phyloP scores from a whole-genome alignment of 2,329 filamentous ascomycete species.

The Colletotrichum musicola region DNA sequence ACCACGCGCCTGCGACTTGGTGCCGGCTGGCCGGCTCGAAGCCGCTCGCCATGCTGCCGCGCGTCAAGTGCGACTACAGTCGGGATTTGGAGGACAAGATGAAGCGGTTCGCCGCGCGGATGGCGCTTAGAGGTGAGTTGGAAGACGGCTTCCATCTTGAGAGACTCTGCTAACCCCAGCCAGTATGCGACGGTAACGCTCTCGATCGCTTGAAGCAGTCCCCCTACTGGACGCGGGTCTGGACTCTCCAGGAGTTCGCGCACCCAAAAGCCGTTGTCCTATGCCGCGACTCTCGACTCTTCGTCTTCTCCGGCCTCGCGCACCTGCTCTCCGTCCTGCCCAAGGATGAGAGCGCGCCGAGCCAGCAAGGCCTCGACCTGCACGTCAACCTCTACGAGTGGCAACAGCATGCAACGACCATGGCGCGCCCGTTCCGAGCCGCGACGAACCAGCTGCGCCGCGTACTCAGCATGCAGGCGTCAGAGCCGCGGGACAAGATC shows the following conservation, averaged over 20 bases:
- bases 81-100: not conserved
- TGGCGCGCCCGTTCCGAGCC: not conserved
- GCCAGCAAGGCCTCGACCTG: not conserved
- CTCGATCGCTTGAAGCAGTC: too few relatives aligned
- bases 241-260: too few relatives aligned
- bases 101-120: too few relatives aligned
- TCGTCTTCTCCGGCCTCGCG: too few relatives aligned
- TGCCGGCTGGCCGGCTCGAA: not conserved
- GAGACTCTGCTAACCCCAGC: too few relatives aligned
- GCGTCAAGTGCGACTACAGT: not conserved
- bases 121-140: too few relatives aligned
- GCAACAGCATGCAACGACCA: not conserved
- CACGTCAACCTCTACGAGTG: not conserved
- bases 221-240: too few relatives aligned
- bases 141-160: too few relatives aligned
- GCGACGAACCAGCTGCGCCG: not conserved
- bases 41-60: not conserved
- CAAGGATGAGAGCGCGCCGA: not conserved
- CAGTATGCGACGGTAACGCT: too few relatives aligned
- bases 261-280: too few relatives aligned
- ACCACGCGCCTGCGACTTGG: not conserved
- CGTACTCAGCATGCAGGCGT: not conserved
- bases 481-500: not conserved
- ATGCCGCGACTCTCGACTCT: too few relatives aligned
- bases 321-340: not conserved